These are phyloP conservation scores for Eucalyptus coolabah DNA, from an alignment of 345 rosid species.

Conservation along the genomic window DNA sequence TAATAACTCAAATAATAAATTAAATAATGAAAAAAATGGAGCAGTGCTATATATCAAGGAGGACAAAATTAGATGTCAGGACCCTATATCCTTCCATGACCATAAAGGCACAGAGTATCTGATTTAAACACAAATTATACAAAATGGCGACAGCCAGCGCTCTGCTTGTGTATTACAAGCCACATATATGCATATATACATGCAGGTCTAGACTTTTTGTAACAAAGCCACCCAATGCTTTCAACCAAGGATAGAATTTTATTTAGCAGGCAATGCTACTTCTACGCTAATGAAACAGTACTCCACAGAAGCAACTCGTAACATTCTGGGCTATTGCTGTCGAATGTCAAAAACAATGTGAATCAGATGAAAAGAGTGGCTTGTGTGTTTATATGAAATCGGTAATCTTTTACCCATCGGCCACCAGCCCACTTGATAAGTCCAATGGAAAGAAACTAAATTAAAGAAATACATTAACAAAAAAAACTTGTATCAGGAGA, in stretches of 20 bases:
- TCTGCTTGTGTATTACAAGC: not conserved
- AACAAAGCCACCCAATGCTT: not conserved
- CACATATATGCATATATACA: not conserved
- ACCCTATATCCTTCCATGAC: not conserved
- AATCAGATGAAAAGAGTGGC: not conserved
- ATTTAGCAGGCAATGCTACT: not conserved
- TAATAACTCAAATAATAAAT: not conserved
- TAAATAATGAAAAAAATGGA: not conserved
- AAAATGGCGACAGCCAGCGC: not conserved
- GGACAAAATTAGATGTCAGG: not conserved
- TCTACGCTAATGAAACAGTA: not conserved
- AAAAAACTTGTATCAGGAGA: not conserved
- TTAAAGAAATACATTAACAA: not conserved
- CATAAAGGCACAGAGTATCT: not conserved
- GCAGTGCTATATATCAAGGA: not conserved
- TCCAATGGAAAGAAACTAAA: not conserved
- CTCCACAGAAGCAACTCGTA: not conserved
- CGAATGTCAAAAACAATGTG: not conserved
- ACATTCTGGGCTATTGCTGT: not conserved
- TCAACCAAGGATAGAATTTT: not conserved
- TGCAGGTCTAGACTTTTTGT: not conserved
- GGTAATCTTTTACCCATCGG: not conserved
- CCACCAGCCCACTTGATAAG: not conserved
- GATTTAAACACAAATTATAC: not conserved
- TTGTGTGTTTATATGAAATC: not conserved